A percentile compares a stretch with the other conserved stretches of the same genome.
Evolutionary conservation across 169 alveolate species (phyloP).

Genomic region (Amoebophrya sp.): DNA sequence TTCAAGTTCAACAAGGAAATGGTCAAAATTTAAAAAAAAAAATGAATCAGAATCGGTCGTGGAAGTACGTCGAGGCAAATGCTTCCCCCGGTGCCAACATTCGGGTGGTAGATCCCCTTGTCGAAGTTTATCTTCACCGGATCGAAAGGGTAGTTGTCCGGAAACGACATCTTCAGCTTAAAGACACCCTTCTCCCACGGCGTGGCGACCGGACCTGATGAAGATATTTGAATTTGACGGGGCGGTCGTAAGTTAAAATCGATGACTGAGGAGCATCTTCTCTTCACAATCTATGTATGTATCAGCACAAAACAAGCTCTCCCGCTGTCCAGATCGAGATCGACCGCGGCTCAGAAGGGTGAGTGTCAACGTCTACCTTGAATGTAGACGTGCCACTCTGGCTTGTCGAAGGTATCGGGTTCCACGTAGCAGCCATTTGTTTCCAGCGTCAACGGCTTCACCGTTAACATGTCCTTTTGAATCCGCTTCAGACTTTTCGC

Average conservation of each 20-base stretch:
- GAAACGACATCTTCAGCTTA: neutral
- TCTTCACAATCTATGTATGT: neutral
- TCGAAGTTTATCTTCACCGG: neutral
- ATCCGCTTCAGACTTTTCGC: neutral
- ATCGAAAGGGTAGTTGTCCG: neutral
- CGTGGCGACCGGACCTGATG: neutral
- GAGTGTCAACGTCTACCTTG: no score
- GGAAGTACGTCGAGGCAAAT: neutral
- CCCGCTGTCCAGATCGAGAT: no score
- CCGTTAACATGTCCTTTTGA: neutral
- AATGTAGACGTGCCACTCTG: neutral
- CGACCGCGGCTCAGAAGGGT: no score
- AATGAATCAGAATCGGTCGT: neutral
- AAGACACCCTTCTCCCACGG: neutral
- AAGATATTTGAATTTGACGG: neutral
- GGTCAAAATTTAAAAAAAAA: neutral
- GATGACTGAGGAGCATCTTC: neutral
- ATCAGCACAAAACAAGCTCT: neutral
- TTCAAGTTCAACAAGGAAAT: neutral
- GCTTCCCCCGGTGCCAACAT: neutral
- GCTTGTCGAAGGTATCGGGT: neutral
- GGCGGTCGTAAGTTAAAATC: neutral
- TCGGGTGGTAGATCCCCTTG: neutral
- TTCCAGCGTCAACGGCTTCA: neutral
- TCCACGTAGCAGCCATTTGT: neutral